phyloP scores from a whole-genome alignment of 768 basidiomycete species.

The Brasilioporus rufonigricans region DNA sequence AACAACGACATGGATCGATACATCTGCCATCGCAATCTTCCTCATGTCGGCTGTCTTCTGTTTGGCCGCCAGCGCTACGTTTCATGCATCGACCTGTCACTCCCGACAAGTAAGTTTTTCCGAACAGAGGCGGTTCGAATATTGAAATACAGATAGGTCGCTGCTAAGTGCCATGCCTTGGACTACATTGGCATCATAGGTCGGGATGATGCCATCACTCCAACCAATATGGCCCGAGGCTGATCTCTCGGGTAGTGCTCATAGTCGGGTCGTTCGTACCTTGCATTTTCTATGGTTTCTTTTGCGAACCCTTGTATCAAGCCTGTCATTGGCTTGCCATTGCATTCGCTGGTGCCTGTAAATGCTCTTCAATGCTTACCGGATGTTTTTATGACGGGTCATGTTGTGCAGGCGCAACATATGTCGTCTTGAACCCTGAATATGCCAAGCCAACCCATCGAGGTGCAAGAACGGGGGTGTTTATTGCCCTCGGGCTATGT shows the following conservation, averaged over 20 bases:
- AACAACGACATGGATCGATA: conserved; percentile 59
- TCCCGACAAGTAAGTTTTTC: conserved; percentile 55
- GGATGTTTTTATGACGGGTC: conserved; percentile 1
- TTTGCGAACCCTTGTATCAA: conserved; percentile 56
- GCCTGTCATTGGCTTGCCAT: conserved; percentile 54
- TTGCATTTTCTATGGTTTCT: conserved; percentile 75
- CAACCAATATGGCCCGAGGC: neutral
- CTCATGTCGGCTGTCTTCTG: conserved; percentile 71
- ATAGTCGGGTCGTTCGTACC: conserved; percentile 80
- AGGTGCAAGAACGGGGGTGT: conserved; percentile 72
- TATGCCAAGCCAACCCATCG: conserved; percentile 75
- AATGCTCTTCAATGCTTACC: conserved; percentile 25
- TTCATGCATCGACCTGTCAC: conserved; percentile 73
- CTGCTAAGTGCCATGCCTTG: conserved; percentile 56
- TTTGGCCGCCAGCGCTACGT: conserved; percentile 66
- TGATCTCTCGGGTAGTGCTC: conserved; percentile 40
- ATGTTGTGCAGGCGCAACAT: conserved; percentile 52
- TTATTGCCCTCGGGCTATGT: conserved; percentile 73
- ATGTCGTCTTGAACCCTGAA: conserved; percentile 74
- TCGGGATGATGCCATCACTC: conserved; percentile 27
- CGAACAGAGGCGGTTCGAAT: neutral
- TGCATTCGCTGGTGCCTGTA: conserved; percentile 55
- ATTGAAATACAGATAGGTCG: conserved; percentile 44
- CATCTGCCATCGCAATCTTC: conserved; percentile 60
- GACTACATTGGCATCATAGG: conserved; percentile 82